Base-by-base conservation (phyloP, 1,139 yeast genomes). In the Sugiyamaella sp. region DNA sequence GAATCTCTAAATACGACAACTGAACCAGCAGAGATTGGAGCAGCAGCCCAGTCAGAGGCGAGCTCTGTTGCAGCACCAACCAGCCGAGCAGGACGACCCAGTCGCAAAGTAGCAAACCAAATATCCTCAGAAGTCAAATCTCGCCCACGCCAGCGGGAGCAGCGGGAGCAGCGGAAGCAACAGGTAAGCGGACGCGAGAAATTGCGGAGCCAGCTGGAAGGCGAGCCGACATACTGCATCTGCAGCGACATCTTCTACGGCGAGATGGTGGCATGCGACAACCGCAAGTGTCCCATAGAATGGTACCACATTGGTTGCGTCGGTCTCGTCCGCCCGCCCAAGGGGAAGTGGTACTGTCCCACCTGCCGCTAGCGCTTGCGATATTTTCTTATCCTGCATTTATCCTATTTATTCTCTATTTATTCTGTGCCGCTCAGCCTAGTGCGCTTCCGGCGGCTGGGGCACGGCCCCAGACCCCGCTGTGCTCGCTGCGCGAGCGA, bases 181-280 rank as follows among this genome's bases (percentile, higher is more conserved):
- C 32, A 14, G 6, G 12, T 22, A 25, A 25, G 17, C 10, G 12
- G 2, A 14, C 16, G 24, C 16, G 10, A 43, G 19, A 19, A 19
- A 17, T 24, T 29, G 12, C 38, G 16, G 39, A 45, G 17, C 8
- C 35, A 16, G 16, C 10, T 12, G 6, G 25, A 42, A 12, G 19
- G 24, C 1, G 65, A 61, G 46, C 61, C 64, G 3, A 46, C 55
- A 51, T 89, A 88, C 68, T 89, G 96, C 70, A 79, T 84, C 70
- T 89, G 96, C 68, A 86, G 85, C 60, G 80, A 87, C 56, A 88
- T 84, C 0, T 85, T 91, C 2, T 85, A 82, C 70, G 96, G 96
- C 8, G 88, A 86, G 59, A 89, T 89, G 96, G 81, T 89, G 69
- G 96, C 95, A 0, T 89, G 96, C 69, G 96, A 89, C 67, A 85